A percentile compares a stretch with the other conserved stretches of the same genome.
Conservation (phyloP, 352 stramenopile genomes). For the Phytophthora boehmeriae region DNA sequence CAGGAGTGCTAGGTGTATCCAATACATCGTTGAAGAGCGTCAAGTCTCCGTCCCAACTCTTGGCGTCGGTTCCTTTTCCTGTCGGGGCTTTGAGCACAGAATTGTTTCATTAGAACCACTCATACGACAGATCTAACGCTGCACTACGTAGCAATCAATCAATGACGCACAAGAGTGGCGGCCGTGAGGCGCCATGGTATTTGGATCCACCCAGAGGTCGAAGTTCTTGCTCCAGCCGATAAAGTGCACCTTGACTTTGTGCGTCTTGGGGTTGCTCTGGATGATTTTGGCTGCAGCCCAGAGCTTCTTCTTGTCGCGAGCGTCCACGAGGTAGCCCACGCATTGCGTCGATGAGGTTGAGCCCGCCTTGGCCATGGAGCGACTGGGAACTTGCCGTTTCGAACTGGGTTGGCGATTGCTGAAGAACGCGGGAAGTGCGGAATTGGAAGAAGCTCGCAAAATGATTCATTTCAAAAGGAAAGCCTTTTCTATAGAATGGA, state of each 20-base stretch:
- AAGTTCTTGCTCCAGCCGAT: conserved; percentile 41
- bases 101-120: not conserved
- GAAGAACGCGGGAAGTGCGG: not conserved
- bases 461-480: not conserved
- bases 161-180: conserved; percentile 27
- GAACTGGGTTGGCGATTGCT: not conserved
- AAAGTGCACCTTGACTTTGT: conserved; percentile 52
- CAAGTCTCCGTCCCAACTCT: conserved; percentile 33
- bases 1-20: no score
- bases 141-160: not conserved
- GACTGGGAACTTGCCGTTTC: no score
- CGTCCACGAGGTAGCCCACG: conserved; percentile 45
- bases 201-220: conserved; percentile 51
- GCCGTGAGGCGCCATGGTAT: conserved; percentile 39
- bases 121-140: not conserved
- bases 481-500: not conserved
- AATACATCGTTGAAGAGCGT: conserved; percentile 20
- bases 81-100: conserved; percentile 2
- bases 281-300: conserved; percentile 52
- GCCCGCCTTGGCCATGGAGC: not conserved
- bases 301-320: conserved; percentile 45
- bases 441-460: not conserved
- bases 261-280: conserved; percentile 32
- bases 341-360: conserved; percentile 12
- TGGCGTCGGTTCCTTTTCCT: not conserved